Evolutionary conservation across 176 grass and related monocot species (phyloP).

Genomic region (Lolium multiflorum): DNA sequence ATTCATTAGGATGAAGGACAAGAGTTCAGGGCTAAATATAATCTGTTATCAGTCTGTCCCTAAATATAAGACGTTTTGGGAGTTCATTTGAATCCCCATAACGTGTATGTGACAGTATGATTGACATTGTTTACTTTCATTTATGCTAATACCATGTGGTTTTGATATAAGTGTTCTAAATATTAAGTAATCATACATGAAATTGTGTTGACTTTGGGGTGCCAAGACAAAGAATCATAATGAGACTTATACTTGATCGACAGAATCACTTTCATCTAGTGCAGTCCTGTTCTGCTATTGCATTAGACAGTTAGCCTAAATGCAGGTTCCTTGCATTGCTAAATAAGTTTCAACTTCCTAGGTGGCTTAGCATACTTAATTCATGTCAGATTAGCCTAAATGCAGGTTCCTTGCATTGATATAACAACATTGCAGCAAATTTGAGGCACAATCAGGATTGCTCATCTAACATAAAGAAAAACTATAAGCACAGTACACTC

Average conservation of each 20-base stretch:
- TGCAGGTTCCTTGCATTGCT: conserved; percentile 30
- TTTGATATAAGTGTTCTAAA: conserved; percentile 6
- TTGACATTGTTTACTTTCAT: conserved; percentile 22
- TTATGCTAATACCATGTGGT: conserved; percentile 14
- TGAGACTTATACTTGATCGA: conserved; percentile 26
- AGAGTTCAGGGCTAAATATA: background rate
- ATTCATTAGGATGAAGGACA: conserved; percentile 1
- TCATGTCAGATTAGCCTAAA: background rate
- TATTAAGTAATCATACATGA: conserved; percentile 13
- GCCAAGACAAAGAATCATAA: conserved; percentile 11
- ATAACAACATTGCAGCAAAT: conserved; percentile 5
- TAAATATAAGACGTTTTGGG: too few species aligned
- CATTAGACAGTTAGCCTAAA: conserved; percentile 19
- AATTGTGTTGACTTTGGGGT: background rate
- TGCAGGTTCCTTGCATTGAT: too few species aligned
- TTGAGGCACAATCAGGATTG: background rate
- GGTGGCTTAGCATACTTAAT: background rate
- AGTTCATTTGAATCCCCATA: too few species aligned
- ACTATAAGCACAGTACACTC: background rate
- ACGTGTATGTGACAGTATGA: background rate
- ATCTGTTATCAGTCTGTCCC: background rate
- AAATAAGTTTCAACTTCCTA: background rate
- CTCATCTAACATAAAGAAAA: background rate
- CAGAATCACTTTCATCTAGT: conserved; percentile 6
- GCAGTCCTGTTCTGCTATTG: conserved; percentile 23